Conservation (phyloP, 352 stramenopile genomes). For the Globisporangium barbulae region DNA sequence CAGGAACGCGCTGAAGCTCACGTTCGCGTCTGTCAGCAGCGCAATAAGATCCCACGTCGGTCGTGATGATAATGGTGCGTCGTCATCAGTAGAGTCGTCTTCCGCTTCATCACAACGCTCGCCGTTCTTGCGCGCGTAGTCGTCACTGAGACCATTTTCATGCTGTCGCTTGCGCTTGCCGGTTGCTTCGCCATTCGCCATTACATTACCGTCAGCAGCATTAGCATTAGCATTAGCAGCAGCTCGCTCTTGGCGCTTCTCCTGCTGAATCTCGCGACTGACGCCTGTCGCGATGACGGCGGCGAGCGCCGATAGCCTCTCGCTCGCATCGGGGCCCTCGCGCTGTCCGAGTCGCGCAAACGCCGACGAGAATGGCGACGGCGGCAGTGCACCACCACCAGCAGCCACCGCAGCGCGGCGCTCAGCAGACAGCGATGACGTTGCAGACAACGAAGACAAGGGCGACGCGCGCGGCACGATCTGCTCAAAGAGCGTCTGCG, state of each 20-base stretch:
- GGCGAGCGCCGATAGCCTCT: slow-evolving; percentile 41
- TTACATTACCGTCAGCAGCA: background rate
- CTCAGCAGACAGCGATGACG: background rate
- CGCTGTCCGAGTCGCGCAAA: slow-evolving; percentile 2
- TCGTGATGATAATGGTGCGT: background rate
- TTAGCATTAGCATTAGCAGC: background rate
- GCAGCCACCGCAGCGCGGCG: background rate
- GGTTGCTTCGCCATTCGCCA: slow-evolving; percentile 3
- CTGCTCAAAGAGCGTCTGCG: slow-evolving; percentile 40
- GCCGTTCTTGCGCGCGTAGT: slow-evolving; percentile 1
- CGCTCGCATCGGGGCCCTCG: slow-evolving; percentile 19
- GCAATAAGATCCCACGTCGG: slow-evolving; percentile 31
- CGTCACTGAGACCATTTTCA: background rate
- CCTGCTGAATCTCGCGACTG: slow-evolving; percentile 35
- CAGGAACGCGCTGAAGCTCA: slow-evolving; percentile 63
- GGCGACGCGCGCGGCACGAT: slow-evolving; percentile 23
- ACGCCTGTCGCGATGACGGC: slow-evolving; percentile 44
- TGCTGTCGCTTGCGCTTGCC: slow-evolving; percentile 3
- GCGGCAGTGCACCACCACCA: background rate
- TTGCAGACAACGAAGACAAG: background rate
- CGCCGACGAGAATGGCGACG: slow-evolving; percentile 7
- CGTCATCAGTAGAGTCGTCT: background rate
- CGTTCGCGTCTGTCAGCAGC: slow-evolving; percentile 44
- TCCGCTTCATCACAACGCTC: background rate
- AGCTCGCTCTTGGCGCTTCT: slow-evolving; percentile 6